Base-by-base conservation (phyloP, 2,329 filamentous ascomycete genomes). In the Ophiocordyceps camponoti-floridani region DNA sequence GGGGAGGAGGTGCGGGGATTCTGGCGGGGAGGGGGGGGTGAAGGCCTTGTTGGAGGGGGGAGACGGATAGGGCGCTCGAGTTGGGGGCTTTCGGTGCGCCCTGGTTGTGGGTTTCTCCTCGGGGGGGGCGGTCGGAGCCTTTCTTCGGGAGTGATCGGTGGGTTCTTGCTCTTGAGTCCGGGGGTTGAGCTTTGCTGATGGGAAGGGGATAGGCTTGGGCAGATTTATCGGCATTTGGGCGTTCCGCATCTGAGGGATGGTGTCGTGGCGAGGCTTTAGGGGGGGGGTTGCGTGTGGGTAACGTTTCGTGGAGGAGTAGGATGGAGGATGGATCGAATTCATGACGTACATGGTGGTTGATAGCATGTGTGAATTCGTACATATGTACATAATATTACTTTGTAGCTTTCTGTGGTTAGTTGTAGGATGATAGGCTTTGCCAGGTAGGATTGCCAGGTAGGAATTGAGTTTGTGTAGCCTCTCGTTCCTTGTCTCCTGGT, bases 81-180 rank as follows among this genome's bases (percentile, higher is more conserved):
- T 65, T 63, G 43, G 84, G 83, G 0, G 84, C 83, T 0, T 89
- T 84, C 59, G 84, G 84, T 0, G 75, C 77, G 43, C 84, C 84
- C 1, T 89, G 84, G 83, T 67, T 84, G 48, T 79, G 77, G 71
- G 82, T 78, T 3, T 69, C 66, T 16, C 75, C 81, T 52, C 57
- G 55, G 2, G 58, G 70, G 48, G 79, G 79, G 0, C 58, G 68
- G 46, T 68, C 68, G 43, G 77, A 83, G 62, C 74, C 79, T 0
- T 85, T 87, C 57, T 88, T 88, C 60, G 83, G 83, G 3, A 86
- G 81, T 60, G 83, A 88, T 61, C 65, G 76, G 73, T 63, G 46
- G 49, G 55, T 53, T 31, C 13, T 28, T 38, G 7, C 3, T 8
- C 6, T 27, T 4, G 23, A 35, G n/a, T n/a, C n/a, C n/a, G 11